Evolutionary conservation across 495 filamentous ascomycete genomes (phyloP).

Genomic region (Hypoxylon intermedium): DNA sequence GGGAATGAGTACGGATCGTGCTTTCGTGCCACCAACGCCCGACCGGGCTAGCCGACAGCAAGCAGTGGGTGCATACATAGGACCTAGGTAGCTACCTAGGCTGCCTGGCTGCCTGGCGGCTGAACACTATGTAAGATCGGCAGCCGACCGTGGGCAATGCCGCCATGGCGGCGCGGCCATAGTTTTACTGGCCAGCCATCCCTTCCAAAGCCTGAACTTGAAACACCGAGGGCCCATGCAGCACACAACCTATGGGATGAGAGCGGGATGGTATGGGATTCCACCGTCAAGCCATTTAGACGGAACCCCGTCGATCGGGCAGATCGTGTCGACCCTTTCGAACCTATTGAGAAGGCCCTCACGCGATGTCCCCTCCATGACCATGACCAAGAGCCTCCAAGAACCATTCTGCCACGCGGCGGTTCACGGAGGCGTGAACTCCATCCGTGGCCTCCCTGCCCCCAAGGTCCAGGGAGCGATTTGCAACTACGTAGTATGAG

Average conservation of each 20-base stretch:
- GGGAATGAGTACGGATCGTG: constrained; percentile 8
- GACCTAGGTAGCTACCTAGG: too few species aligned
- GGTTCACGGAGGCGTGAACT: constrained; percentile 12
- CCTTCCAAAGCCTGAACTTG: constrained; percentile 23
- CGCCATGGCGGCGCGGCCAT: constrained; percentile 13
- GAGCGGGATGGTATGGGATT: constrained; percentile 23
- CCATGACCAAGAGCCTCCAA: constrained; percentile 14
- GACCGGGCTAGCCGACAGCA: constrained; percentile 14
- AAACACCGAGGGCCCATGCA: constrained; percentile 24
- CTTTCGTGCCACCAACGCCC: constrained; percentile 4
- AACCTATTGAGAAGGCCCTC: constrained; percentile 20
- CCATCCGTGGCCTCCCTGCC: constrained; percentile 14
- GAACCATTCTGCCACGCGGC: constrained; percentile 4
- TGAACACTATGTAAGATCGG: constrained; percentile 27
- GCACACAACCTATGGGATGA: constrained; percentile 24
- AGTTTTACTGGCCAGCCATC: constrained; percentile 18
- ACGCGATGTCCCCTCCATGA: constrained; percentile 19
- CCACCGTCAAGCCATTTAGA: constrained; percentile 16
- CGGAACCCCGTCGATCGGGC: constrained; percentile 10
- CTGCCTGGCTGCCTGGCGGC: too few species aligned
- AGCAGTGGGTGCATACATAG: constrained; percentile 4
- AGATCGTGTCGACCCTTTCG: background rate
- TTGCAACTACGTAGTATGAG: constrained; percentile 1
- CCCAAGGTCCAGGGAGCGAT: constrained; percentile 2
- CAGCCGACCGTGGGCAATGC: constrained; percentile 19